Percentiles rank a stretch among this genome's conserved stretches.
Evolutionary conservation across 2,329 filamentous ascomycete genomes (phyloP).

Genomic region (Rutstroemia sp.): DNA sequence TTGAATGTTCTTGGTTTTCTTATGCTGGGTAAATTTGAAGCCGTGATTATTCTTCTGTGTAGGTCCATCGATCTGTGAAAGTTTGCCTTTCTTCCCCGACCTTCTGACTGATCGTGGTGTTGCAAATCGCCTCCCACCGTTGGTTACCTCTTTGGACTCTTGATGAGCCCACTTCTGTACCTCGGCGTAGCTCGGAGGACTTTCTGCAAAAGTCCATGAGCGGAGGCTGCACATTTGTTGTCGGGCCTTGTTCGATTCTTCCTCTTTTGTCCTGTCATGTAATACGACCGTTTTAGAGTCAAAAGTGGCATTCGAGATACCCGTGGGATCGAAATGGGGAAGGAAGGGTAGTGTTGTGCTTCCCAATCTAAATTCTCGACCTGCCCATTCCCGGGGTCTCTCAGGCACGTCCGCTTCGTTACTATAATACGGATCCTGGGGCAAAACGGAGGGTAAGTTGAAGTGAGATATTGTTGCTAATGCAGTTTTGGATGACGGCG

Average conservation of each 20-base stretch:
- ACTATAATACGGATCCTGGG: slow-evolving; percentile 82
- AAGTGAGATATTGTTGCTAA: slow-evolving; percentile 48
- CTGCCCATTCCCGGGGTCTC: slow-evolving; percentile 74
- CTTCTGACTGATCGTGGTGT: slow-evolving; percentile 7
- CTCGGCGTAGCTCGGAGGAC: slow-evolving; percentile 63
- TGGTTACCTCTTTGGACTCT: slow-evolving; percentile 29
- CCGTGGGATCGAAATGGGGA: slow-evolving; percentile 65
- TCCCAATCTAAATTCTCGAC: slow-evolving; percentile 72
- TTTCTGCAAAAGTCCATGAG: slow-evolving; percentile 68
- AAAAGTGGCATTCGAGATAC: slow-evolving; percentile 46
- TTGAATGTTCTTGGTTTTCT: slow-evolving; percentile 66
- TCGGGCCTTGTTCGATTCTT: slow-evolving; percentile 43
- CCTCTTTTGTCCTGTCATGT: slow-evolving; percentile 44
- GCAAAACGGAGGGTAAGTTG: slow-evolving; percentile 61
- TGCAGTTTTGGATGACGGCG: slow-evolving; percentile 41
- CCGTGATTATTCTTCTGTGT: slow-evolving; percentile 77
- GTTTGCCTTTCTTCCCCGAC: slow-evolving; percentile 26
- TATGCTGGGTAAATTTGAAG: slow-evolving; percentile 78
- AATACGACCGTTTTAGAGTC: slow-evolving; percentile 42
- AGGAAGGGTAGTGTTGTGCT: slow-evolving; percentile 73
- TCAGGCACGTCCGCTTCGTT: slow-evolving; percentile 76
- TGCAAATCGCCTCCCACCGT: slow-evolving; percentile 11
- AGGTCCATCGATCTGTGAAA: slow-evolving; percentile 84
- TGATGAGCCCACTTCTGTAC: slow-evolving; percentile 59
- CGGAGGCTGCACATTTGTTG: slow-evolving; percentile 53